A percentile compares a stretch with the other conserved stretches of the same genome.
Evolutionary conservation across 176 grass and related monocot species (phyloP).

Genomic region (Bothriochloa decipiens): DNA sequence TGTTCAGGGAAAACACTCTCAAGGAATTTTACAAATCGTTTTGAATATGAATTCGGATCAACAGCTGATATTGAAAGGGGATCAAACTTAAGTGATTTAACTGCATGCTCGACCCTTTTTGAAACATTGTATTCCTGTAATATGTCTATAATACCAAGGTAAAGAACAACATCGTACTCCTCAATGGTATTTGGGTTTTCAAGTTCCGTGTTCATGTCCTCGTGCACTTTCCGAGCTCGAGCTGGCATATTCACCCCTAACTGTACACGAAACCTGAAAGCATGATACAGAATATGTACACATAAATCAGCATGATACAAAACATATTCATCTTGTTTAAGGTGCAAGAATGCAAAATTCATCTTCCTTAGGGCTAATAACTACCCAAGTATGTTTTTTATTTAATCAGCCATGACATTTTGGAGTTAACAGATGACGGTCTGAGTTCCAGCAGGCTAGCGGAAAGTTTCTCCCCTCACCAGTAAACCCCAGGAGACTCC

Average conservation of each 20-base stretch:
- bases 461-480: background rate
- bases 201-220: constrained; percentile 40
- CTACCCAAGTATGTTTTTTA: background rate
- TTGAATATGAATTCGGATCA: constrained; percentile 71
- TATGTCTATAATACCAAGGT: constrained; percentile 98
- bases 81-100: constrained; percentile 89
- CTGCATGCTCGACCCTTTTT: constrained; percentile 82
- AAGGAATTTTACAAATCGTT: constrained; percentile 82
- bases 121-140: constrained; percentile 84
- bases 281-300: background rate
- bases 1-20: constrained; percentile 78
- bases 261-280: constrained; percentile 86
- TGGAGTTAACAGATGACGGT: background rate
- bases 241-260: constrained; percentile 97
- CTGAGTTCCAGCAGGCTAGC: background rate
- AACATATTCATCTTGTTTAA: constrained; percentile 7
- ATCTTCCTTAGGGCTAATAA: background rate
- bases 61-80: constrained; percentile 82
- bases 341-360: background rate
- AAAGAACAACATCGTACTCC: constrained; percentile 86
- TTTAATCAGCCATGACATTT: background rate
- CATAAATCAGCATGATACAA: constrained; percentile 16
- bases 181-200: constrained; percentile 49
- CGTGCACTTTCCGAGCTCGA: constrained; percentile 62
- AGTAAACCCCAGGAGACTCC: background rate